Conservation (phyloP, 129 eudicot species). For the Flaveria robusta region DNA sequence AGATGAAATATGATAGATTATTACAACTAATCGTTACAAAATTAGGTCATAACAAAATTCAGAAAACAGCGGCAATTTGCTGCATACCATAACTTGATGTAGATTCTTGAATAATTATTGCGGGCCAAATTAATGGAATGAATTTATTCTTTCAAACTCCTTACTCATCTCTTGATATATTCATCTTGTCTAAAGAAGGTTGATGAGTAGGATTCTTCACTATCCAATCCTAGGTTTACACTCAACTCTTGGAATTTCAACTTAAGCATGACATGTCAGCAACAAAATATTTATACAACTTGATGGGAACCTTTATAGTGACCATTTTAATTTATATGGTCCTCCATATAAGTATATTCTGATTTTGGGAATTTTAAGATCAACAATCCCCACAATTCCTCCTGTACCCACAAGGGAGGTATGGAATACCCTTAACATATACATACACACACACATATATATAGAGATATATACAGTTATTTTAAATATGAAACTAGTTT, state of each 20-base stretch:
- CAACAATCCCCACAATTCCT: slow-evolving; percentile 16
- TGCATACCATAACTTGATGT: slow-evolving; percentile 25
- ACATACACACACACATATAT: neutral
- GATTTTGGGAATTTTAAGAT: slow-evolving; percentile 27
- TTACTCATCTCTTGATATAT: slow-evolving; percentile 31
- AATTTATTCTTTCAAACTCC: slow-evolving; percentile 36
- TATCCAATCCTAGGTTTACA: slow-evolving; percentile 38
- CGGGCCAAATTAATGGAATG: slow-evolving; percentile 18
- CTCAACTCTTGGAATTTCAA: slow-evolving; percentile 25
- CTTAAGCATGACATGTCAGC: slow-evolving; percentile 31
- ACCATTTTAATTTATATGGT: slow-evolving; percentile 32
- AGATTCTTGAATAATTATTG: slow-evolving; percentile 30
- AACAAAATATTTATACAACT: slow-evolving; percentile 25
- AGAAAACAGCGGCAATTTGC: slow-evolving; percentile 33
- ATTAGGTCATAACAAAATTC: neutral
- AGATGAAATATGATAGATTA: no score
- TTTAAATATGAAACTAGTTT: no score
- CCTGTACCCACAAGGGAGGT: slow-evolving; percentile 33
- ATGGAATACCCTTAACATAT: neutral
- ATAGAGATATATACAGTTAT: no score
- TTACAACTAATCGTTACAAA: no score
- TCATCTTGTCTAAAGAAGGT: slow-evolving; percentile 35
- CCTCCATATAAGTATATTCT: slow-evolving; percentile 41
- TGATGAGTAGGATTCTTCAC: slow-evolving; percentile 38
- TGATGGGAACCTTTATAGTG: slow-evolving; percentile 42